These are phyloP conservation scores for Lipomyces orientalis DNA, from an alignment of 805 yeast species.

Conservation along the genomic window DNA sequence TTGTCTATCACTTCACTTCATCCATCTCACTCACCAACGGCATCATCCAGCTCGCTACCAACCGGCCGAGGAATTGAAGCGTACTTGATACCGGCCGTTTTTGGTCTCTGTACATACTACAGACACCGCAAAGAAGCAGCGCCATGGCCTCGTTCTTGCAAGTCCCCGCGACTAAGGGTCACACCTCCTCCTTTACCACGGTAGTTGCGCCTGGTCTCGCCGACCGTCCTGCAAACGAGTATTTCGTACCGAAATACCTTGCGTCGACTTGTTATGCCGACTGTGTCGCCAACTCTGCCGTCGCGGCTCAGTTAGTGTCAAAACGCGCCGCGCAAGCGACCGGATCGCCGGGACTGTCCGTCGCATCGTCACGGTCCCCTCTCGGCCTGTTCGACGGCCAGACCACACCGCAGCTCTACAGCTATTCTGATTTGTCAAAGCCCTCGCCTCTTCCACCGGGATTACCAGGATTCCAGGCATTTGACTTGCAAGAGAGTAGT, in stretches of 20 bases:
- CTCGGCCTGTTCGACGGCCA: slow-evolving; percentile 10
- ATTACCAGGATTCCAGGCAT: background rate
- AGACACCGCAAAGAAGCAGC: background rate
- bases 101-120: background rate
- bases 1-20: background rate
- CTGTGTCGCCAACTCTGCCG: slow-evolving; percentile 7
- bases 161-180: background rate
- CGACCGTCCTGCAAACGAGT: background rate
- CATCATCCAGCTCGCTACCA: background rate
- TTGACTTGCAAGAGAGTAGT: background rate
- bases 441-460: background rate
- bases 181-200: background rate
- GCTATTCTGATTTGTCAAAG: slow-evolving; percentile 1
- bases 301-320: slow-evolving; percentile 4
- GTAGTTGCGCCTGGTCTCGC: background rate
- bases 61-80: background rate
- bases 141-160: slow-evolving; percentile 3
- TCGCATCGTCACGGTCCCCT: slow-evolving; percentile 8
- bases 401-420: slow-evolving; percentile 4
- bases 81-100: background rate
- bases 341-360: slow-evolving; percentile 3
- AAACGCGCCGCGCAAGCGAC: slow-evolving; percentile 19
- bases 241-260: slow-evolving; percentile 16
- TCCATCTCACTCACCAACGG: background rate
- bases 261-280: slow-evolving; percentile 20